Base-by-base conservation (phyloP, 1,284 basidiomycete species). In the Cerioporus squamosus region DNA sequence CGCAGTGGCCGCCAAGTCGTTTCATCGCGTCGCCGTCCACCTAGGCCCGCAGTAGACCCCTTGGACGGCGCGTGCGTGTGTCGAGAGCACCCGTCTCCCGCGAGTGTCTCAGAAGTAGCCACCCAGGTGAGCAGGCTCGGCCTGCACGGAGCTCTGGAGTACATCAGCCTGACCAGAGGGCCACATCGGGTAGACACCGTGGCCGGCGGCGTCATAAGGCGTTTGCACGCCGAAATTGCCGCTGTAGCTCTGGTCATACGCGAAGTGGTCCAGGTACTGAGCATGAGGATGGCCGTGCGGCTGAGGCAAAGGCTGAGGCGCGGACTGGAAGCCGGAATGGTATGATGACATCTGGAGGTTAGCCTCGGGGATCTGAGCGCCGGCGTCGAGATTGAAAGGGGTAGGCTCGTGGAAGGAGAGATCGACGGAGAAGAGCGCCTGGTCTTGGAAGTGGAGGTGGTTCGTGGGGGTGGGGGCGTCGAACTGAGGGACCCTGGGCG, bases 81-180 rank as follows among this genome's bases (percentile, higher is more conserved):
- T 39, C 33, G 33, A 36, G 33, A 36, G 33, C 9, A 36, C 33
- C 33, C 9, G 33, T 44, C 31, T 42, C 36, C 1, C 18, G 39
- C 18, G 31, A 24, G 22, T 14, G 38, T 17, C 33, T 54, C 52
- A 59, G 26, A 42, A 51, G 52, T 49, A 47, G 43, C 47, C 48
- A 47, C 42, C 29, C 23, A 45, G 10, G 50, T 38, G 40, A 40
- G 38, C 17, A 10, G 45, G 31, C 42, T 50, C 48, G 48, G 47
- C 45, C 54, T 55, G 53, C 26, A 49, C 26, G 15, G 46, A 18
- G 23, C 43, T 38, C 31, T 31, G 39, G 22, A 54, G 53, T 38
- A 14, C 45, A 14, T 33, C 20, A 42, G 7, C 24, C 50, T 51
- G 55, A 36, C 22, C 50, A 29, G 36, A 52, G 18, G 39, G 20